Evolutionary conservation across 306 rosid species (phyloP), one percentile per base, ranked within the genome.

Genomic region (Vigna hirtella): DNA sequence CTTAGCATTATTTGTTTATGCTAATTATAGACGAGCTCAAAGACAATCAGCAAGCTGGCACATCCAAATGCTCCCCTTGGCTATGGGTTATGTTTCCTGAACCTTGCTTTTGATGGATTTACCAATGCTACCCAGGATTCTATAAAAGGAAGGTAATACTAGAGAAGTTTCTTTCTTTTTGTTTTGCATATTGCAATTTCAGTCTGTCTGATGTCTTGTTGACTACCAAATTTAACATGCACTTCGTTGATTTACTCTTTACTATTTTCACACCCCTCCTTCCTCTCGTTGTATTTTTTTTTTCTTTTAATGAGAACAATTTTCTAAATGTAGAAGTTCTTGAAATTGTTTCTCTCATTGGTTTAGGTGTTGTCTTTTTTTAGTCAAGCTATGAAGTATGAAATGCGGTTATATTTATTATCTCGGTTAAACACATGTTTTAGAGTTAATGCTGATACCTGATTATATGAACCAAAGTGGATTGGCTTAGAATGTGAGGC

Each of bases 81-180:
- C 62, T 96, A 96, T 70, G 97, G 96, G 55, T 87, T 96, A 59
- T 96, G 99, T 82, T 93, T 90, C 83, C 85, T 96, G 32, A 96
- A 96, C 88, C 98, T 96, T 71, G 91, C 97, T 47, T 96, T 96
- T 89, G 99, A 96, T 83, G 99, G 99, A 78, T 96, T 96, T 83
- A 96, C 99, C 50, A 96, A 96, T 87, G 99, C 99, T 42, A 96
- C 99, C 82, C 99, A 96, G 85, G 99, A 96, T 91, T 96, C 99
- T 75, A 86, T 96, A 81, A 85, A 80, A 52, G 71, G 86, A 70
- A 90, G 98, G 99, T 96, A 83, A 74, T 28, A 51, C 1, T 67
- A 49, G 57, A 66, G 59, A 76, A 55, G 18, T 10, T 24, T 59
- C 72, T 63, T 22, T 47, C 56, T 58, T 48, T 73, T 57, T 57